phyloP scores from a whole-genome alignment of 768 basidiomycete species.

The Thelephora aurantiotincta region DNA sequence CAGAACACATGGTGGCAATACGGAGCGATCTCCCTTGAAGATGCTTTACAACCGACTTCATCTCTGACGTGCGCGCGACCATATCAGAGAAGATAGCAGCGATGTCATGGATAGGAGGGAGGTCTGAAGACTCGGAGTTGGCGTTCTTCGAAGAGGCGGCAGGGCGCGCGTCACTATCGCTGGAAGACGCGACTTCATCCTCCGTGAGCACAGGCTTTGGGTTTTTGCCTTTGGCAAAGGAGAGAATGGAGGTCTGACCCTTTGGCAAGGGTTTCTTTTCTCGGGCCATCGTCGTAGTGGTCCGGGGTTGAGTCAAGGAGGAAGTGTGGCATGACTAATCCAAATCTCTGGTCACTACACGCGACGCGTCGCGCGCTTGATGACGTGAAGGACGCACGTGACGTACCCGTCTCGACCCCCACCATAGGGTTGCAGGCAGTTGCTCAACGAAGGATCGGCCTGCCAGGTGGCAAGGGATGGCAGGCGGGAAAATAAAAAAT shows the following conservation, averaged over 20 bases:
- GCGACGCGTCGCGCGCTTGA: background rate
- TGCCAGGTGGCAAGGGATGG: no score
- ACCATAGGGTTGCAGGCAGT: no score
- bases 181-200: constrained; percentile 18
- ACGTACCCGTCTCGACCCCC: background rate
- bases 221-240: constrained; percentile 26
- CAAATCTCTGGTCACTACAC: background rate
- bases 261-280: constrained; percentile 16
- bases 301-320: background rate
- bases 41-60: constrained; percentile 50
- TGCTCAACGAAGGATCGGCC: no score
- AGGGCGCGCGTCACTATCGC: constrained; percentile 3
- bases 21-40: constrained; percentile 73
- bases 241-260: constrained; percentile 37
- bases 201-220: constrained; percentile 4
- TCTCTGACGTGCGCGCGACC: constrained; percentile 46
- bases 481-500: no score
- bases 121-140: constrained; percentile 40
- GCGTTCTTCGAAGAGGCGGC: constrained; percentile 21
- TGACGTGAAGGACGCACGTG: background rate
- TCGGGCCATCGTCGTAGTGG: constrained; percentile 27
- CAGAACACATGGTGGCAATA: constrained; percentile 95
- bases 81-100: constrained; percentile 68
- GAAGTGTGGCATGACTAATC: background rate
- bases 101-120: constrained; percentile 66